Base-by-base conservation (phyloP, 2,329 filamentous ascomycete genomes). In the Rachicladosporium sp. region DNA sequence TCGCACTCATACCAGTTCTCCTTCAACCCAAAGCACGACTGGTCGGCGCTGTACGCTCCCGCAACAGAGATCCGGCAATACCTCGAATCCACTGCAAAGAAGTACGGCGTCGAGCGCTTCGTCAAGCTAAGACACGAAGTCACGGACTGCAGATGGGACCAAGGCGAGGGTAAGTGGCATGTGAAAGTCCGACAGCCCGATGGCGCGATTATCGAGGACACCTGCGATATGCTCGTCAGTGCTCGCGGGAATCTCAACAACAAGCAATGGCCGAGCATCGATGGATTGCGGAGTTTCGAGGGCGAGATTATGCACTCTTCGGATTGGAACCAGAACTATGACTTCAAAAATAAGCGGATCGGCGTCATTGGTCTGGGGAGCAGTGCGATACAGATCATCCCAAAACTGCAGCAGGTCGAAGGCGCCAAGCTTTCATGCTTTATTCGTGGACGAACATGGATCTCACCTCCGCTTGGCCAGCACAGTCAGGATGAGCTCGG, bases 1-100 rank as follows among this genome's bases (percentile, higher is more conserved):
- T 57, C 60, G 33, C 60, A 65, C 42, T 63, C 61, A 0, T 66
- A 65, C 41, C 62, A 65, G 46, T 66, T 59, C 43, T 59, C 60
- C 1, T 66, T 66, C 44, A 62, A 62, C 37, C 62, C 62, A 1
- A 65, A 64, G 34, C 57, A 47, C 5, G 52, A 60, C 31, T 66
- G 63, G 63, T 61, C 57, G 1, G 52, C 56, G 1, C 48, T 65
- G 6, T 66, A 66, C 35, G 59, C 62, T 0, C 61, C 63, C 53
- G 63, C 41, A 52, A 86, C 87, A 60, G 91, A 98, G 69, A 88
- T 98, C 1, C 98, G 94, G 58, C 86, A 94, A 63, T 98, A 98
- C 61, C 65, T 98, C 41, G 89, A 95, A 70, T 93, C 84, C 37
- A 91, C 91, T 0, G 80, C 80, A 10, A 85, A 82, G 68, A 87